Conservation (phyloP, 768 basidiomycete genomes). For the Gloeophyllum trabeum region DNA sequence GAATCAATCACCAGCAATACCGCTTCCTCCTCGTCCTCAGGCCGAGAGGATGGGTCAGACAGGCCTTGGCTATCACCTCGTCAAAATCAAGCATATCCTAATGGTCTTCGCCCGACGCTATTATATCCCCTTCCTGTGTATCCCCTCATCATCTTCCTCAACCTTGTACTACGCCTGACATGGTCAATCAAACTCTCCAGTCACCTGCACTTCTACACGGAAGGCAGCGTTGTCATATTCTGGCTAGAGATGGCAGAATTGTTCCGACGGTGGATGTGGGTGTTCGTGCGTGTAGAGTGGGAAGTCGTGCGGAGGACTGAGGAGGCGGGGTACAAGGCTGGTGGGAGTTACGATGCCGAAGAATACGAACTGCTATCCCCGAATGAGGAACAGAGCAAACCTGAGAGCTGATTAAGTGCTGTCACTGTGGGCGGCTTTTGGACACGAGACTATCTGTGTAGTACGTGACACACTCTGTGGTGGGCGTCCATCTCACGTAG, state of each 20-base stretch:
- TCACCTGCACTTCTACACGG: slow-evolving; percentile 71
- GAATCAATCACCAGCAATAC: slow-evolving; percentile 9
- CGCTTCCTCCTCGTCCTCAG: neutral
- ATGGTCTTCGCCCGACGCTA: slow-evolving; percentile 64
- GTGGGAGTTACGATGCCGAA: slow-evolving; percentile 7
- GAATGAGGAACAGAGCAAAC: too few relatives aligned
- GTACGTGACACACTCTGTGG: too few relatives aligned
- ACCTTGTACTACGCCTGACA: slow-evolving; percentile 82
- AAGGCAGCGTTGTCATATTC: slow-evolving; percentile 78
- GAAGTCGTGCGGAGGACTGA: slow-evolving; percentile 55
- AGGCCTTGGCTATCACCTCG: slow-evolving; percentile 3
- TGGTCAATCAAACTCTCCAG: slow-evolving; percentile 89
- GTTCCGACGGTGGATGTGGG: slow-evolving; percentile 93
- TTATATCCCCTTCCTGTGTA: slow-evolving; percentile 78
- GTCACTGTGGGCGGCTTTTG: too few relatives aligned
- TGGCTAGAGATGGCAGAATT: slow-evolving; percentile 87
- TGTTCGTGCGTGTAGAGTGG: slow-evolving; percentile 95
- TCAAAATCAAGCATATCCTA: slow-evolving; percentile 42
- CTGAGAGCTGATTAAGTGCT: too few relatives aligned
- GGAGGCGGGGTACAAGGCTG: slow-evolving; percentile 15
- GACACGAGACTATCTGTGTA: too few relatives aligned
- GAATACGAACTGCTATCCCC: slow-evolving; percentile 11
- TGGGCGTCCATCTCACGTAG: too few relatives aligned
- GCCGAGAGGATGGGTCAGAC: neutral
- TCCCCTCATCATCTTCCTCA: slow-evolving; percentile 70